Evolutionary conservation across 352 stramenopile genomes (phyloP).

Genomic region (Globisporangium iwayamae): DNA sequence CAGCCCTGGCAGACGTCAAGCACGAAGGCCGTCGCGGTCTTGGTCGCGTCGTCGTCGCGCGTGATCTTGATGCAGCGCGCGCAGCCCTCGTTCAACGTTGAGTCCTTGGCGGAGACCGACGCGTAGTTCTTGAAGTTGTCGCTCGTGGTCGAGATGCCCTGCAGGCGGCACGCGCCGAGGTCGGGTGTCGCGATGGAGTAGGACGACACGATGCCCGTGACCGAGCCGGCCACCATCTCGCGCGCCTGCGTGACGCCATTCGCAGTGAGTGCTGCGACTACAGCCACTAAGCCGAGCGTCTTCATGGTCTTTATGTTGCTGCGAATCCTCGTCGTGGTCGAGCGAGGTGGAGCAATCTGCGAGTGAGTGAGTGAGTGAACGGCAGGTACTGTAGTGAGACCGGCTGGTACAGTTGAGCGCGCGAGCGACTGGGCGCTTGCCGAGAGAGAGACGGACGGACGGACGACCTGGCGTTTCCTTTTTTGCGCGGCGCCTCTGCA

Average conservation of each 20-base stretch:
- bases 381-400: no score
- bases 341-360: no score
- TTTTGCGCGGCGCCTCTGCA: no score
- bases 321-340: not conserved
- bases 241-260: conserved; percentile 7
- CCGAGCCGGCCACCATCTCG: conserved; percentile 11
- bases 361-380: no score
- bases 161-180: conserved; percentile 67
- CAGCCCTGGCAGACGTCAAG: conserved; percentile 65
- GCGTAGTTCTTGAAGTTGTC: conserved; percentile 83
- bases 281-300: not conserved
- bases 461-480: no score
- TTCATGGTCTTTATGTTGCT: not conserved
- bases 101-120: conserved; percentile 59
- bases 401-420: no score
- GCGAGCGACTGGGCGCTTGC: no score
- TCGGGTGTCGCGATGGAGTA: conserved; percentile 61
- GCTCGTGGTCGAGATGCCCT: conserved; percentile 46
- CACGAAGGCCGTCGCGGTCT: conserved; percentile 61
- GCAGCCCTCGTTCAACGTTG: conserved; percentile 53
- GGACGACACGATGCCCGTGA: conserved; percentile 25
- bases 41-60: conserved; percentile 39
- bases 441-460: no score
- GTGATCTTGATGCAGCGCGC: conserved; percentile 72
- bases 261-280: conserved; percentile 10